A percentile compares a stretch with the other conserved stretches of the same genome.
These are phyloP conservation scores for Pseudonitzschia delicatissima DNA, from an alignment of 108 stramenopile genomes.

Conservation along the genomic window DNA sequence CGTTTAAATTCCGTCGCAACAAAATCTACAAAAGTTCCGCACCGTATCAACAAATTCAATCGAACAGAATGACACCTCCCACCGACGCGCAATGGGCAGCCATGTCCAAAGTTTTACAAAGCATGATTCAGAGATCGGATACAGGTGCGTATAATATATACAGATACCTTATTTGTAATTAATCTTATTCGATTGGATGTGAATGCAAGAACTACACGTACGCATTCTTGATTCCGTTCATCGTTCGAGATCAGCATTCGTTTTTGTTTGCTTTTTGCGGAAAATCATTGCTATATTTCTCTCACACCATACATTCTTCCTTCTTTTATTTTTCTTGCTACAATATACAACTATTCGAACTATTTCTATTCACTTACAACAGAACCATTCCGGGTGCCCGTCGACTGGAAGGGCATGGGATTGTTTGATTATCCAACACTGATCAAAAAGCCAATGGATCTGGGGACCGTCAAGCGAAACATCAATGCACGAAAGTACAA, in stretches of 20 bases:
- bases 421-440: conserved; percentile 92
- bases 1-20: no score
- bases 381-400: conserved; percentile 95
- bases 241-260: no score
- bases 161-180: no score
- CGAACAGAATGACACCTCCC: conserved; percentile 26
- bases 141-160: conserved; percentile 64
- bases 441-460: conserved; percentile 95
- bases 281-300: no score
- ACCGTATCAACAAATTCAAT: no score
- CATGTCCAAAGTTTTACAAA: conserved; percentile 67
- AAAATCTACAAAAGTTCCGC: no score
- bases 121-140: conserved; percentile 66
- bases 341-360: background rate
- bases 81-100: conserved; percentile 51
- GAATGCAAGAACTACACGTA: no score
- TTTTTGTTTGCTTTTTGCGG: no score
- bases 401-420: conserved; percentile 92
- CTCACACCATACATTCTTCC: background rate
- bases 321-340: background rate
- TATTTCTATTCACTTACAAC: background rate
- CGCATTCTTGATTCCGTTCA: no score
- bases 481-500: conserved; percentile 75
- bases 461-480: conserved; percentile 87
- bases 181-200: no score